These are phyloP conservation scores for Yamadazyma friedrichii DNA, from an alignment of 1,139 yeast genomes.

Conservation along the genomic window DNA sequence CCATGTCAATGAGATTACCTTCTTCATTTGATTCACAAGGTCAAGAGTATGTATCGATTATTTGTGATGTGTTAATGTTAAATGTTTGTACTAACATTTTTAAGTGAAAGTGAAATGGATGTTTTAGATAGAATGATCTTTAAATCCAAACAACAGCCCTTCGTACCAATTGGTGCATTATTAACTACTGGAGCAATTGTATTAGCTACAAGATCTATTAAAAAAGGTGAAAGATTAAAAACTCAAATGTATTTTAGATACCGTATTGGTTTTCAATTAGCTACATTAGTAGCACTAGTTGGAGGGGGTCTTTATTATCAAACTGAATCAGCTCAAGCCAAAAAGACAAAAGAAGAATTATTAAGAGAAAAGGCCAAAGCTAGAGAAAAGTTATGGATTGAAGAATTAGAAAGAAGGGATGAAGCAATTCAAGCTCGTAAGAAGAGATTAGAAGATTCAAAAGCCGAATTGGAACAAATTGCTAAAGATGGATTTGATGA, in stretches of 20 bases:
- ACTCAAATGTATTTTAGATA: slow-evolving; percentile 88
- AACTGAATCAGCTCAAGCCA: slow-evolving; percentile 34
- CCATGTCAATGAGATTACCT: slow-evolving; percentile 18
- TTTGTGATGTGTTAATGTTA: too few relatives aligned
- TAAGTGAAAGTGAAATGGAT: slow-evolving; percentile 27
- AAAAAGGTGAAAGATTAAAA: slow-evolving; percentile 65
- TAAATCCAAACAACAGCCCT: slow-evolving; percentile 67
- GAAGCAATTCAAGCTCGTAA: slow-evolving; percentile 65
- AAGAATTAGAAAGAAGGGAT: slow-evolving; percentile 84
- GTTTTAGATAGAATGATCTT: slow-evolving; percentile 29
- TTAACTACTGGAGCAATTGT: slow-evolving; percentile 80
- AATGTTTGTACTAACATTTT: background rate
- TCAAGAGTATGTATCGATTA: background rate
- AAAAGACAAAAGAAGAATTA: slow-evolving; percentile 57
- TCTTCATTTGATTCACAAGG: slow-evolving; percentile 15
- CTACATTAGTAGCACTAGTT: slow-evolving; percentile 77
- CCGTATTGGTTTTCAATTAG: slow-evolving; percentile 84
- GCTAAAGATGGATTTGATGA: slow-evolving; percentile 42
- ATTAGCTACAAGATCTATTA: slow-evolving; percentile 74
- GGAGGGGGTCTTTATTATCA: slow-evolving; percentile 74
- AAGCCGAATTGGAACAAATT: slow-evolving; percentile 35
- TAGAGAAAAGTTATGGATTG: slow-evolving; percentile 87
- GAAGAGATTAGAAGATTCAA: slow-evolving; percentile 40
- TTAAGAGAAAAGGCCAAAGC: slow-evolving; percentile 74
- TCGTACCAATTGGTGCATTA: slow-evolving; percentile 77